Base-by-base conservation (phyloP, 768 basidiomycete species). In the Xerocomellus chrysenteron region DNA sequence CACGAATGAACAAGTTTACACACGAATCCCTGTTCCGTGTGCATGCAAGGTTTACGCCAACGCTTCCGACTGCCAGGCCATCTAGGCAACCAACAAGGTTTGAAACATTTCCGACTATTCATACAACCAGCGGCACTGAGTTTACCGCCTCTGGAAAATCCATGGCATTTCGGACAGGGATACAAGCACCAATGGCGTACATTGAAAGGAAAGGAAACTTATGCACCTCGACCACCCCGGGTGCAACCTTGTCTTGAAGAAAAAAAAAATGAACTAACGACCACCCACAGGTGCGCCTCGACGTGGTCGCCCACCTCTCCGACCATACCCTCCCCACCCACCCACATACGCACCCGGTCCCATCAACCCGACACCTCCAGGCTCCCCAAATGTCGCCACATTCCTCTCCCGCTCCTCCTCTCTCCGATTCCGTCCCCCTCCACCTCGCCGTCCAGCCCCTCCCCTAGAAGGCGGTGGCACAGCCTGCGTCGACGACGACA, bases 401-500 rank as follows among this genome's bases (percentile, higher is more conserved):
- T 93, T 93, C 71, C 82, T 84, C 71, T 91, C 89, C 57, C 91
- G 73, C 67, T 93, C 91, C 63, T 92, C 92, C 62, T 93, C 90
- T 43, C 91, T 74, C 62, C 90, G 78, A 62, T 83, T 89, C 50
- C 86, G 76, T 1, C 86, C 90, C 0, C 73, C 78, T 5, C 80
- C 78, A 16, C 80, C 73, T 0, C 78, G 67, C 42, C 80, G 66
- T 7, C 76, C 73, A 37, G 74, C 74, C 3, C 78, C 74, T 16
- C 77, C 76, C 28, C 77, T 68, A 19, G 61, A 46, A 1, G 67
- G 62, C 4, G 70, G 74, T 0, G 68, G 73, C 46, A 17, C 61
- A 33, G 62, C 67, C 50, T 72, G 77, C 57, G 76, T 78, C 21
- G 80, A 84, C 12, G 82, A 78, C 39, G 82, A 77, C 55, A 79